These are phyloP conservation scores for Gentiana straminea DNA, from an alignment of 257 asterid genomes.

Conservation along the genomic window DNA sequence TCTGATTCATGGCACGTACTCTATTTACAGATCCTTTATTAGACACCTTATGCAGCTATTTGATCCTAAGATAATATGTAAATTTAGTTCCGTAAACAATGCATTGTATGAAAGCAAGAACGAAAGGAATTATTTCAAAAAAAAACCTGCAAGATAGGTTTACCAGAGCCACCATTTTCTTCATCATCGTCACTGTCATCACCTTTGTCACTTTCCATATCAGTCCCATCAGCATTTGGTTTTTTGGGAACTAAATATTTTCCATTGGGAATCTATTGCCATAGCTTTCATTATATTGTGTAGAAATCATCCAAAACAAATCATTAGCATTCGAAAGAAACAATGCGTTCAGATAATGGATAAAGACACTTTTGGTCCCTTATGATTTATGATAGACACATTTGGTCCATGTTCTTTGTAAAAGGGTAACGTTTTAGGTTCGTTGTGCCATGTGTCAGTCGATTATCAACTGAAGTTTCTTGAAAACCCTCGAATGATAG, in stretches of 20 bases:
- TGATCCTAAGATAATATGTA: conserved; percentile 11
- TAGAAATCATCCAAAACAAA: no score
- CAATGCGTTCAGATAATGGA: no score
- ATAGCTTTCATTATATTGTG: no score
- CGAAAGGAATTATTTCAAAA: not conserved
- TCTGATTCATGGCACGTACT: conserved; percentile 84
- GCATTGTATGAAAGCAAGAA: not conserved
- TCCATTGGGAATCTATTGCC: no score
- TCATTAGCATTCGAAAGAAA: no score
- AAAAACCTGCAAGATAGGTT: conserved; percentile 62
- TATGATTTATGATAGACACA: no score
- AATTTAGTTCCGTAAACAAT: conserved; percentile 1
- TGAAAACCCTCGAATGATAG: no score
- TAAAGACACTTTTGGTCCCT: no score
- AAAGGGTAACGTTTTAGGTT: no score
- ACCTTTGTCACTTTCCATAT: conserved; percentile 71
- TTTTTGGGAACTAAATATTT: conserved; percentile 57
- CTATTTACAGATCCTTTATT: conserved; percentile 86
- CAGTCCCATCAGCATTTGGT: conserved; percentile 38
- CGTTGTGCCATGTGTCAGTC: no score
- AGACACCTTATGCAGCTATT: conserved; percentile 52
- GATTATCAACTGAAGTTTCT: no score
- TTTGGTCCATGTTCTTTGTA: no score
- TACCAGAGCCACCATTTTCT: conserved; percentile 33
- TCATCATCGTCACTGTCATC: conserved; percentile 66